Evolutionary conservation across 106 monocot genomes (phyloP).

Genomic region (Xerophyta viscosa): DNA sequence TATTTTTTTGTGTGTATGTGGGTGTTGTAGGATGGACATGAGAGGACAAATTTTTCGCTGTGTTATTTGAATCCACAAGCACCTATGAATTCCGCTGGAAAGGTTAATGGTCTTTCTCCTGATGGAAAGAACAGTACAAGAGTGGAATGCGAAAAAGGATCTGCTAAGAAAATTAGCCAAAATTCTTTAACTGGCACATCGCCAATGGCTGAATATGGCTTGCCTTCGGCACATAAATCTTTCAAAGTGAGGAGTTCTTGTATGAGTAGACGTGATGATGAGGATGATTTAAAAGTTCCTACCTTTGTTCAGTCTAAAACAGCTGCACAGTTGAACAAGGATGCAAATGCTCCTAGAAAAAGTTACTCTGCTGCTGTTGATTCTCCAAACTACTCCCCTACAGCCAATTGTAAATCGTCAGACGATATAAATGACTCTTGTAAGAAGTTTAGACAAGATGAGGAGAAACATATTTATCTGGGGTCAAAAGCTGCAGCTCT

Average conservation of each 20-base stretch:
- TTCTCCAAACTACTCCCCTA: constrained; percentile 11
- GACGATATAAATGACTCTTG: constrained; percentile 6
- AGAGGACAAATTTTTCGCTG: constrained; percentile 6
- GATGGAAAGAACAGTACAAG: constrained; percentile 5
- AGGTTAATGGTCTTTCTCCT: constrained; percentile 3
- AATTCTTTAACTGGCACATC: neutral
- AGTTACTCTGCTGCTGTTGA: constrained; percentile 3
- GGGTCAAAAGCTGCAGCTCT: constrained; percentile 8
- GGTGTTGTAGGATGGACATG: constrained; percentile 6
- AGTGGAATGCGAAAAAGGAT: constrained; percentile 2
- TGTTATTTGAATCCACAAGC: constrained; percentile 3
- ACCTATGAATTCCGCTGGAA: constrained; percentile 3
- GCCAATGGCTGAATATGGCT: constrained; percentile 16
- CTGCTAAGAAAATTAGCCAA: neutral
- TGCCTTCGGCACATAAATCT: neutral
- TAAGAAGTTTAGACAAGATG: constrained; percentile 10
- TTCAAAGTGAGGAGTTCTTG: constrained; percentile 6
- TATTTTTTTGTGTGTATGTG: neutral
- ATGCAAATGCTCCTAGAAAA: constrained; percentile 16
- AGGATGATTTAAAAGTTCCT: constrained; percentile 76
- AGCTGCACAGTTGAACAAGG: constrained; percentile 9
- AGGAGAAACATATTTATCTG: constrained; percentile 15
- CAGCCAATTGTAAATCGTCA: constrained; percentile 6
- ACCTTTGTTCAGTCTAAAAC: constrained; percentile 24
- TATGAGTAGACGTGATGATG: constrained; percentile 22